Percentiles rank a stretch among this genome's conserved stretches.
These are phyloP conservation scores for Anthostomella pinea DNA, from an alignment of 2,329 filamentous ascomycete species.

Conservation along the genomic window DNA sequence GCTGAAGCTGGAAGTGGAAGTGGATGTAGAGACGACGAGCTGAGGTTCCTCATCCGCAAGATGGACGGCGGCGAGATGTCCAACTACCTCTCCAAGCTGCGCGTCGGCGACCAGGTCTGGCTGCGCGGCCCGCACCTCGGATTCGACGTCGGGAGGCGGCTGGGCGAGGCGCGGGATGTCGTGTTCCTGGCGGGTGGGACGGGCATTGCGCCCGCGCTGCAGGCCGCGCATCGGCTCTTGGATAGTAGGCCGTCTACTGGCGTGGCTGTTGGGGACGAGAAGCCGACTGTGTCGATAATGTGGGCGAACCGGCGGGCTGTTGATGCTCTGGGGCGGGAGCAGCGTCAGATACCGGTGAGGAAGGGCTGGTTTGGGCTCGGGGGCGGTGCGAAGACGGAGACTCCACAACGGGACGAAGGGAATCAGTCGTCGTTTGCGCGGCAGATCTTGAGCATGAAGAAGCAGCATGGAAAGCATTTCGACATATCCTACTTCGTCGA, in stretches of 20 bases:
- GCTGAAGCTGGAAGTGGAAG: slow-evolving; percentile 22
- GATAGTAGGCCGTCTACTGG: slow-evolving; percentile 32
- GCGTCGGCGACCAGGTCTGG: slow-evolving; percentile 62
- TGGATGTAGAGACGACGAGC: slow-evolving; percentile 32
- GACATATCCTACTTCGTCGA: slow-evolving; percentile 77
- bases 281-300: slow-evolving; percentile 64
- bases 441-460: slow-evolving; percentile 63
- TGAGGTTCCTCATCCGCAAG: slow-evolving; percentile 76
- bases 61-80: slow-evolving; percentile 83
- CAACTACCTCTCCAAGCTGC: slow-evolving; percentile 68
- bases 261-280: slow-evolving; percentile 12
- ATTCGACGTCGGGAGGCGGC: slow-evolving; percentile 45
- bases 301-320: slow-evolving; percentile 74
- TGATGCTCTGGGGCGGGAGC: slow-evolving; percentile 59
- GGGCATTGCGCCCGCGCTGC: slow-evolving; percentile 85
- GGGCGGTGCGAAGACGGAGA: slow-evolving; percentile 25
- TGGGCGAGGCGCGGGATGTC: slow-evolving; percentile 46
- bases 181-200: slow-evolving; percentile 91
- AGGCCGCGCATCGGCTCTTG: slow-evolving; percentile 66
- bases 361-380: slow-evolving; percentile 13
- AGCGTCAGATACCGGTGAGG: slow-evolving; percentile 1
- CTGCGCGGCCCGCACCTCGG: slow-evolving; percentile 77
- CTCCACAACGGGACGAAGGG: slow-evolving; percentile 4
- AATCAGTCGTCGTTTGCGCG: slow-evolving; percentile 25
- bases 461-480: slow-evolving; percentile 53